Evolutionary conservation across 805 yeast genomes (phyloP), one percentile per base, ranked within the genome.

Genomic region (Candida corydali): DNA sequence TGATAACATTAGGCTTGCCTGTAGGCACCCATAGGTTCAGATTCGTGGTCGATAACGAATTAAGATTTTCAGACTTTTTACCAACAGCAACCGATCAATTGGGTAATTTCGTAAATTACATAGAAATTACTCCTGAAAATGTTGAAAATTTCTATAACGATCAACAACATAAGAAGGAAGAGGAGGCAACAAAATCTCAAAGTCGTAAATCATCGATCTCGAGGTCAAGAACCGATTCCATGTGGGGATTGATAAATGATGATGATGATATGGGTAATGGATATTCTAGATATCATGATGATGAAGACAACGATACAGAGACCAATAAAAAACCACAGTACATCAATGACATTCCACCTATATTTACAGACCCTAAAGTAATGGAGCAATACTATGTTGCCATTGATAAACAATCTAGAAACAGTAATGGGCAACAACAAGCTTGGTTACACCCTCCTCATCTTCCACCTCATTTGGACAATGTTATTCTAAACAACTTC

Each of bases 31-130:
- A 89, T 60, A 70, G 96, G 45, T 86, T 91, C 61, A 77, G 96
- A 52, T 89, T 89, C 55, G 95, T 91, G 40, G 93, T 89, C 29
- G 97, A 89, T 54, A 88, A 89, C 59, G 97, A 91, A 56, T 76
- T 89, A 48, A 67, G 96, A 43, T 86, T 87, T 55, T 81, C 93
- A 26, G 95, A 88, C 58, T 80, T 74, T 47, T 71, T 89, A 48
- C 95, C 96, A n/a, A 88, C 96, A 1, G 98, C 98, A 5, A 89
- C 98, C 0, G 97, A 91, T 61, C 94, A 89, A 44, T 83, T 88
- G 80, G 98, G 98, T 32, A 89, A 89, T 55, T 85, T 89, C 51
- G 96, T 91, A 34, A 89, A 89, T 61, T 89, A 89, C 59, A 73
- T 89, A 38, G 96, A 87, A 58, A 83, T 86, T 17, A 63, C 70